Evolutionary conservation across 768 basidiomycete species (phyloP).

Genomic region (Clitopilus passeckerianus): DNA sequence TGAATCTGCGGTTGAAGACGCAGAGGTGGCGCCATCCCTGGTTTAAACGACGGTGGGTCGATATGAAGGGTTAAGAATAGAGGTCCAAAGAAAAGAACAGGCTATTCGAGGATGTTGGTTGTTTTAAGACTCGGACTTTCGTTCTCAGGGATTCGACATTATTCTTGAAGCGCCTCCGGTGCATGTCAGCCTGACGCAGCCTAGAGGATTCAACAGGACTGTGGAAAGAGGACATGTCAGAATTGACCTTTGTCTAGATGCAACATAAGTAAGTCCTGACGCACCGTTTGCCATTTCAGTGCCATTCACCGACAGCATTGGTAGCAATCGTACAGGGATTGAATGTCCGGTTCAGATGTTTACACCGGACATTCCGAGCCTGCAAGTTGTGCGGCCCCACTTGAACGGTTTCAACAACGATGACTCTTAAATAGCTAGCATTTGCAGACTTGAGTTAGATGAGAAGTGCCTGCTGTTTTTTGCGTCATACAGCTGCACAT

Average conservation of each 20-base stretch:
- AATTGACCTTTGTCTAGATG: background rate
- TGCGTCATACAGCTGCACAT: too few species aligned
- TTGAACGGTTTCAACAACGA: background rate
- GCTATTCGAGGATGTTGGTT: background rate
- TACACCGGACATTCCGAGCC: background rate
- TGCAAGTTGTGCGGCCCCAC: background rate
- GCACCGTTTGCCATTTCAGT: background rate
- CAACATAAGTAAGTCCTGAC: background rate
- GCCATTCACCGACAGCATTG: background rate
- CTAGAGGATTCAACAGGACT: background rate
- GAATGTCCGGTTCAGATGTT: background rate
- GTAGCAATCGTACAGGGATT: background rate
- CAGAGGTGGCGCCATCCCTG: slow-evolving; percentile 1
- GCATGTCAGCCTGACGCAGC: background rate
- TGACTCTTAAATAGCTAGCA: too few species aligned
- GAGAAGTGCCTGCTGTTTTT: too few species aligned
- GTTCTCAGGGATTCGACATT: background rate
- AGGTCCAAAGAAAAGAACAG: background rate
- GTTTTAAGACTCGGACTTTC: background rate
- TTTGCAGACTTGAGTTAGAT: too few species aligned
- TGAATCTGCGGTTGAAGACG: slow-evolving; percentile 7
- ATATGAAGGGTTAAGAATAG: background rate
- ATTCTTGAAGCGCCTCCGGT: background rate
- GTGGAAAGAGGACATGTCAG: background rate
- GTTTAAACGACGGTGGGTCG: slow-evolving; percentile 1